Evolutionary conservation across 2,329 filamentous ascomycete species (phyloP).

Genomic region (Hortaea sp.): DNA sequence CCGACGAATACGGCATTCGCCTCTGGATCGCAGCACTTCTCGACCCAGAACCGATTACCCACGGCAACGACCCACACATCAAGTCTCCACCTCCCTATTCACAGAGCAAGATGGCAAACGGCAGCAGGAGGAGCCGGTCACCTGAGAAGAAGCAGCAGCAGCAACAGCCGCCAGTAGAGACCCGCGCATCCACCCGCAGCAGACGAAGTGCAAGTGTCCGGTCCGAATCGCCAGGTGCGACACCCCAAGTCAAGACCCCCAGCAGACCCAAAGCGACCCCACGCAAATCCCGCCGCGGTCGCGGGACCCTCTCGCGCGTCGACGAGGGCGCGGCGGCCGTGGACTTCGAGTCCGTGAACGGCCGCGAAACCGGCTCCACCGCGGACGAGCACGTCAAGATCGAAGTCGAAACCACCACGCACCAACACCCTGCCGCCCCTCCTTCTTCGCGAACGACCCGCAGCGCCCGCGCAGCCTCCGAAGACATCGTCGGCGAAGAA

Average conservation of each 20-base stretch:
- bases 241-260: slow-evolving; percentile 24
- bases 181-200: slow-evolving; percentile 23
- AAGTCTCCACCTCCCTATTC: slow-evolving; percentile 69
- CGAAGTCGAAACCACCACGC: slow-evolving; percentile 56
- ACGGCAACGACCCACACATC: slow-evolving; percentile 56
- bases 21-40: slow-evolving; percentile 89
- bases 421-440: slow-evolving; percentile 12
- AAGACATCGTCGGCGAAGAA: slow-evolving; percentile 44
- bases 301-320: slow-evolving; percentile 23
- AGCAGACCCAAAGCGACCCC: slow-evolving; percentile 42
- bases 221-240: slow-evolving; percentile 45
- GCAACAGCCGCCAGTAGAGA: slow-evolving; percentile 1
- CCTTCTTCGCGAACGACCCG: slow-evolving; percentile 16
- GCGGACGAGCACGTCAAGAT: slow-evolving; percentile 50
- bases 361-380: not conserved
- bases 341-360: slow-evolving; percentile 14
- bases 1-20: slow-evolving; percentile 75
- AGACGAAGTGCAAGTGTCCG: slow-evolving; percentile 48
- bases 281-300: slow-evolving; percentile 41
- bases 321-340: slow-evolving; percentile 17
- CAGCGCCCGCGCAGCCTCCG: no score
- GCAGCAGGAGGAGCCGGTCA: slow-evolving; percentile 9
- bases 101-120: slow-evolving; percentile 20
- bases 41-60: slow-evolving; percentile 70
- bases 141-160: slow-evolving; percentile 11